Evolutionary conservation across 2,329 filamentous ascomycete species (phyloP).

Genomic region (Diaporthe helianthi): DNA sequence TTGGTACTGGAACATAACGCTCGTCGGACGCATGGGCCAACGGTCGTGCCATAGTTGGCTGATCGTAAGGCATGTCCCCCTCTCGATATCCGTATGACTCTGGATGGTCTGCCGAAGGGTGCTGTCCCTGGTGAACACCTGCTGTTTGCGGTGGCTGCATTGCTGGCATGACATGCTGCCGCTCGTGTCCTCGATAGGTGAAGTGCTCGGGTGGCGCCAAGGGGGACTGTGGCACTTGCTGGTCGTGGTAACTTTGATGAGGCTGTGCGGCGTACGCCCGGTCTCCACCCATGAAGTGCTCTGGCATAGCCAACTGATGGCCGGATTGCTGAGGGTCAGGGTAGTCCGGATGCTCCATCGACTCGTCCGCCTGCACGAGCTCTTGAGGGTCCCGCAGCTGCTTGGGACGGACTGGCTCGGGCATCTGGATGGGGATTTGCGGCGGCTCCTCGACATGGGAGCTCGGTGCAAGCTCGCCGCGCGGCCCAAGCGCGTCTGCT

Average conservation of each 20-base stretch:
- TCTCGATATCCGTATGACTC: slow-evolving; percentile 29
- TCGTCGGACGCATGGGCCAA: slow-evolving; percentile 29
- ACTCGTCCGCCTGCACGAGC: slow-evolving; percentile 25
- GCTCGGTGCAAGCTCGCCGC: background rate
- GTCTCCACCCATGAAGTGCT: slow-evolving; percentile 28
- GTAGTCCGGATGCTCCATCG: slow-evolving; percentile 15
- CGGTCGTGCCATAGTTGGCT: slow-evolving; percentile 21
- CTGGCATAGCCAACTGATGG: slow-evolving; percentile 27
- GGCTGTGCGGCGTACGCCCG: slow-evolving; percentile 17
- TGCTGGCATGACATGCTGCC: slow-evolving; percentile 26
- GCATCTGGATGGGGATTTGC: slow-evolving; percentile 33
- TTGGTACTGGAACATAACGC: slow-evolving; percentile 29
- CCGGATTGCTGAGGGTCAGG: slow-evolving; percentile 31
- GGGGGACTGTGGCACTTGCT: slow-evolving; percentile 27
- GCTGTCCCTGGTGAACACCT: slow-evolving; percentile 13
- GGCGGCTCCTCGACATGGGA: slow-evolving; percentile 24
- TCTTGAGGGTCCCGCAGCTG: slow-evolving; percentile 32
- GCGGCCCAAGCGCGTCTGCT: background rate
- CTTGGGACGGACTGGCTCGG: slow-evolving; percentile 33
- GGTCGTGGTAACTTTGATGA: slow-evolving; percentile 26
- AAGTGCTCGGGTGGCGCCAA: slow-evolving; percentile 31
- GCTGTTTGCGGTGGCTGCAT: slow-evolving; percentile 32
- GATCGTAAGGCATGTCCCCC: slow-evolving; percentile 24
- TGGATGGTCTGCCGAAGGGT: background rate
- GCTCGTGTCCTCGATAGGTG: slow-evolving; percentile 32